Evolutionary conservation across 2,329 filamentous ascomycete species (phyloP).

Genomic region (Pseudogymnoascus sp.): DNA sequence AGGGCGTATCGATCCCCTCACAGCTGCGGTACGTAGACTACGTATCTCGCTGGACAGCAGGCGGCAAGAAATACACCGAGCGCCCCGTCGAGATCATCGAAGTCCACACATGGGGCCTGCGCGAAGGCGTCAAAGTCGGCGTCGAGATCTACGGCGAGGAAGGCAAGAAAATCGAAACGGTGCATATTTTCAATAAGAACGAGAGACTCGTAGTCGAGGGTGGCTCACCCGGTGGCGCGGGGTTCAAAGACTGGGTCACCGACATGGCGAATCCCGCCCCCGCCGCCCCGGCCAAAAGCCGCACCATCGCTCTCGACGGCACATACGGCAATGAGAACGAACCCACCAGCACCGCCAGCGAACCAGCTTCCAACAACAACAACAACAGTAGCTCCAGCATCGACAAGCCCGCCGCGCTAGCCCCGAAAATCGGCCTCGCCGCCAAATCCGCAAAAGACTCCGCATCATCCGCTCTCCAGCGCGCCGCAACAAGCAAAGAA

Average conservation of each 20-base stretch:
- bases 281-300: background rate
- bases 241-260: slow-evolving; percentile 44
- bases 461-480: slow-evolving; percentile 5
- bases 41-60: slow-evolving; percentile 73
- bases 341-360: background rate
- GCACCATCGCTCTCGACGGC: slow-evolving; percentile 12
- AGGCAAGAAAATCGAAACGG: slow-evolving; percentile 73
- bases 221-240: slow-evolving; percentile 41
- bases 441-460: slow-evolving; percentile 1
- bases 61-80: slow-evolving; percentile 73
- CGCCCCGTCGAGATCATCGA: slow-evolving; percentile 77
- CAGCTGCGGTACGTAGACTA: slow-evolving; percentile 84
- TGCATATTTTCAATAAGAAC: slow-evolving; percentile 68
- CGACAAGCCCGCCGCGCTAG: background rate
- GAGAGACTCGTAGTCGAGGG: slow-evolving; percentile 65
- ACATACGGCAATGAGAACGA: background rate
- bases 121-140: slow-evolving; percentile 79
- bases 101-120: slow-evolving; percentile 80
- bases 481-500: slow-evolving; percentile 25
- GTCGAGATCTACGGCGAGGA: slow-evolving; percentile 84
- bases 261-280: slow-evolving; percentile 38
- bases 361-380: background rate
- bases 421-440: background rate
- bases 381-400: background rate
- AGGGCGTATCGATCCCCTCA: slow-evolving; percentile 86